Evolutionary conservation across 805 yeast genomes (phyloP).

Genomic region (Candida alai): DNA sequence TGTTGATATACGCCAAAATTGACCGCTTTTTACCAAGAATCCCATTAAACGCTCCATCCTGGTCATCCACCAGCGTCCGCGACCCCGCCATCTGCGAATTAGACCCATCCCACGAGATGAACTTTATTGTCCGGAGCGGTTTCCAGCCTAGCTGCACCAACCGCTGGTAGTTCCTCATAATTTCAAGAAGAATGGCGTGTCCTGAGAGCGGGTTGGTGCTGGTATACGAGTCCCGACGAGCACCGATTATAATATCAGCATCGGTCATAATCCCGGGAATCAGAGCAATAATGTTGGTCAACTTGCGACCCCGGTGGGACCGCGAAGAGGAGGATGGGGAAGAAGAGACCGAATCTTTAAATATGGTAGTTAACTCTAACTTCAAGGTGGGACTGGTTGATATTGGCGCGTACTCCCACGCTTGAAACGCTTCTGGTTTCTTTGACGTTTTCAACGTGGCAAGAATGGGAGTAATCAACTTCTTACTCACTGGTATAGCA

Average conservation of each 20-base stretch:
- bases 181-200: slow-evolving; percentile 37
- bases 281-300: slow-evolving; percentile 30
- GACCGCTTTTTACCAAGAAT: slow-evolving; percentile 20
- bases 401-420: slow-evolving; percentile 25
- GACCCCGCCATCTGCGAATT: slow-evolving; percentile 33
- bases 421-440: slow-evolving; percentile 10
- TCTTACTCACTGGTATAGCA: slow-evolving; percentile 25
- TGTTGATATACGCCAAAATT: slow-evolving; percentile 32
- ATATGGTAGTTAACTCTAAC: slow-evolving; percentile 14
- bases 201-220: slow-evolving; percentile 34
- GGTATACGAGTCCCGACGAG: slow-evolving; percentile 36
- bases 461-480: slow-evolving; percentile 24
- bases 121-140: slow-evolving; percentile 37
- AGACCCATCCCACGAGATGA: slow-evolving; percentile 41
- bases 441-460: slow-evolving; percentile 14
- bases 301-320: slow-evolving; percentile 10
- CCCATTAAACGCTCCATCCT: no score
- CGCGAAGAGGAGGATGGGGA: neutral
- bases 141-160: slow-evolving; percentile 37
- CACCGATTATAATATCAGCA: slow-evolving; percentile 38
- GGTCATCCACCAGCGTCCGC: slow-evolving; percentile 18
- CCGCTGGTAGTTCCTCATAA: slow-evolving; percentile 31
- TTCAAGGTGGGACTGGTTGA: slow-evolving; percentile 13
- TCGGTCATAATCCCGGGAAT: slow-evolving; percentile 36
- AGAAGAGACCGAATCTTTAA: slow-evolving; percentile 7